Base-by-base conservation (phyloP, 1,284 basidiomycete species). In the Coniferiporia sulphurascens region DNA sequence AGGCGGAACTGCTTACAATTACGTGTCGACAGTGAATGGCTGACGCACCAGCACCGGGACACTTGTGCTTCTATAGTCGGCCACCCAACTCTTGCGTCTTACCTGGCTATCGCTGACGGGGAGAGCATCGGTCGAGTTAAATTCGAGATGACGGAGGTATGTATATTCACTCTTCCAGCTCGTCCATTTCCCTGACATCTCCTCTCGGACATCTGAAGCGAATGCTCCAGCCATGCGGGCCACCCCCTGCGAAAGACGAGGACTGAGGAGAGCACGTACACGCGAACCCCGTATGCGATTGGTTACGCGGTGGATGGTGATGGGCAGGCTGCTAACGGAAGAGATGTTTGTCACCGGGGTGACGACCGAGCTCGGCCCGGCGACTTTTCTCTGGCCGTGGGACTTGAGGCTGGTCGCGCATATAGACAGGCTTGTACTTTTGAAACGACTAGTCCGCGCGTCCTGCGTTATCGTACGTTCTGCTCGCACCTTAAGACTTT, bases 221-320 rank as follows among this genome's bases (percentile, higher is more conserved):
- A 63, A 98, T 98, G 95, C 79, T 99, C 46, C 95, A 98, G 71
- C 96, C 96, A n/a, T 98, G 94, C 69, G 96, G 95, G 0, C 93
- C 93, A 45, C 95, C 96, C 21, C 96, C 95, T 1, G 83, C 84
- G 50, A 96, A 95, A 74, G 92, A 95, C 64, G 95, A 98, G 61
- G 90, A 93, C 58, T 77, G 57, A 27, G 27, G 27, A 27, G 67
- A 43, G 48, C 48, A 3, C 19, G 48, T 5, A 27, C 27, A 27
- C 27, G 27, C 27, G 27, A 27, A 27, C 27, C 5, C 5, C 27
- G 3, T 27, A 27, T 27, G 27, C 27, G 27, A 27, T 27, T 27
- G 27, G 27, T 27, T 27, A 27, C 27, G 27, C 27, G 27, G 27
- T 27, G 27, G 27, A 5, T 27, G 27, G 27, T 27, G 27, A 27